Conservation (phyloP, 2,329 filamentous ascomycete genomes). For the Chaetomium globosum region DNA sequence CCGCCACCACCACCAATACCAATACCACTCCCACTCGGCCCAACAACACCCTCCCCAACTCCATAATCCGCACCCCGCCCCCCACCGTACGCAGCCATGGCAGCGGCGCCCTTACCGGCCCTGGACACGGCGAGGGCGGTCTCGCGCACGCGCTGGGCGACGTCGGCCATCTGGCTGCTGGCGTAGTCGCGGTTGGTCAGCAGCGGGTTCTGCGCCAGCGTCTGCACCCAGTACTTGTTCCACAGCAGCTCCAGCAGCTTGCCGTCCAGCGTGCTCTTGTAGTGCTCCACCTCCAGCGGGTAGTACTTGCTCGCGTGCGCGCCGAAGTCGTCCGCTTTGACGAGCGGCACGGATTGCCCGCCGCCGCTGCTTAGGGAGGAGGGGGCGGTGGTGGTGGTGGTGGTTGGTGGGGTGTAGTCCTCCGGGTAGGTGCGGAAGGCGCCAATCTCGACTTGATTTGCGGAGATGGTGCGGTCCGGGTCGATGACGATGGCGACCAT, state of each 20-base stretch:
- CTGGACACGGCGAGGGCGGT: slow-evolving; percentile 50
- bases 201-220: slow-evolving; percentile 85
- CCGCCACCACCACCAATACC: not conserved
- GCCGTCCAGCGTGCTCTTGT: slow-evolving; percentile 88
- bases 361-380: slow-evolving; percentile 35
- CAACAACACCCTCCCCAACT: not conserved
- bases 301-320: slow-evolving; percentile 92
- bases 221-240: slow-evolving; percentile 99
- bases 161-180: slow-evolving; percentile 87
- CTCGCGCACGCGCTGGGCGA: slow-evolving; percentile 78
- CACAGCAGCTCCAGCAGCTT: slow-evolving; percentile 86
- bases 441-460: slow-evolving; percentile 95
- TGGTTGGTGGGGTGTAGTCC: slow-evolving; percentile 60
- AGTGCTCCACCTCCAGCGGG: slow-evolving; percentile 85
- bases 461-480: slow-evolving; percentile 90
- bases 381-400: slow-evolving; percentile 1
- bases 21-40: not conserved
- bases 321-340: slow-evolving; percentile 93
- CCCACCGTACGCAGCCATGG: slow-evolving; percentile 21
- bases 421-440: slow-evolving; percentile 91
- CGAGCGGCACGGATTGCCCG: slow-evolving; percentile 78
- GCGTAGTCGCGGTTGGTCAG: slow-evolving; percentile 91
- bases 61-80: slow-evolving; percentile 23
- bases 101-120: slow-evolving; percentile 1
- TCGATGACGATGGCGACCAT: slow-evolving; percentile 97